A percentile compares a stretch with the other conserved stretches of the same genome.
Evolutionary conservation across 139 green algal species (phyloP).

Genomic region (Zygnema cylindricum): DNA sequence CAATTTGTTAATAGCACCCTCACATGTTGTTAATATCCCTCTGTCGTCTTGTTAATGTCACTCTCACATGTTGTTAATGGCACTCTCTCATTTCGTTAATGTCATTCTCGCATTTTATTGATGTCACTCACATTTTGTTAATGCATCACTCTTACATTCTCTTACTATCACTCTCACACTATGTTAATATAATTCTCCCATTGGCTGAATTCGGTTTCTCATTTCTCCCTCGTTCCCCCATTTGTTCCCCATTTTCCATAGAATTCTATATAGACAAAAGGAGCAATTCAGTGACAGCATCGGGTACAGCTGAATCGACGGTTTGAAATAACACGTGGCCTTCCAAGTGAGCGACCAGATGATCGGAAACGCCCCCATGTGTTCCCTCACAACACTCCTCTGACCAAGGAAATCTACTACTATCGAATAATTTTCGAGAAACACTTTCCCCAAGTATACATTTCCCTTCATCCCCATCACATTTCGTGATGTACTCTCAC

Average conservation of each 20-base stretch:
- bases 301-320: constrained; percentile 87
- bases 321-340: constrained; percentile 77
- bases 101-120: not conserved
- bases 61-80: too few species aligned
- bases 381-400: constrained; percentile 61
- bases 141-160: not conserved
- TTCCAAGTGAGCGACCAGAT: constrained; percentile 64
- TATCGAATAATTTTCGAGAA: constrained; percentile 66
- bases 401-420: constrained; percentile 61
- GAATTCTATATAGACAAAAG: constrained; percentile 85
- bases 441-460: constrained; percentile 59
- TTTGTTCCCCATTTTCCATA: constrained; percentile 54
- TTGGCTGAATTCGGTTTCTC: not conserved
- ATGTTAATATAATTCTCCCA: not conserved
- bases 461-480: not conserved
- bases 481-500: too few species aligned
- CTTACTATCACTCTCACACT: not conserved
- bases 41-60: not conserved
- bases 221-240: not conserved
- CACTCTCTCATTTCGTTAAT: not conserved
- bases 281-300: constrained; percentile 98
- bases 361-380: constrained; percentile 50
- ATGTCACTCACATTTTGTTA: too few species aligned
- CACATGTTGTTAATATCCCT: not conserved
- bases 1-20: too few species aligned